Conservation (phyloP, 345 rosid genomes). For the Streptanthus diversifolius region DNA sequence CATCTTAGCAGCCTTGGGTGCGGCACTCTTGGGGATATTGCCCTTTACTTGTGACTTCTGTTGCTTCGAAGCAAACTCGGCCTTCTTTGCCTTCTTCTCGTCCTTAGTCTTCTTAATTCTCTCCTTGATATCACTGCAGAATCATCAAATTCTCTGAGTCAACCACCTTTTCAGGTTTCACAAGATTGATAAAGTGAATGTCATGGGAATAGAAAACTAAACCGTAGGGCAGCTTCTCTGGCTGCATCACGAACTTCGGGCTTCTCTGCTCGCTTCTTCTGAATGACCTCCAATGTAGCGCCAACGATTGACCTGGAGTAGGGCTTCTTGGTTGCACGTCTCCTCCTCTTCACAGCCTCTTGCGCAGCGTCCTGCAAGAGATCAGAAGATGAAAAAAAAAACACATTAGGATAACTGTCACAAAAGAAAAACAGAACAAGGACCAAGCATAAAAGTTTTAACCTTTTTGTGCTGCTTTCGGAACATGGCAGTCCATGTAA, state of each 20-base stretch:
- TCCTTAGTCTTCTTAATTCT: conserved; percentile 82
- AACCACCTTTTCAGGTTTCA: background rate
- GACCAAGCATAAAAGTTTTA: background rate
- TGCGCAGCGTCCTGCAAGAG: conserved; percentile 53
- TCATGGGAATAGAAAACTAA: background rate
- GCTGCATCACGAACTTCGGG: conserved; percentile 84
- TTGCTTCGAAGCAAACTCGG: conserved; percentile 51
- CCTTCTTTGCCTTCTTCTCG: conserved; percentile 85
- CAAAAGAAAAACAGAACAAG: background rate
- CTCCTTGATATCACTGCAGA: conserved; percentile 69
- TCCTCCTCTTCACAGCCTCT: conserved; percentile 67
- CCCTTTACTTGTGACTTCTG: conserved; percentile 54
- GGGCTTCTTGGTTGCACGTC: conserved; percentile 62
- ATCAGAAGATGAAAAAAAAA: background rate
- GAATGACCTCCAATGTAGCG: conserved; percentile 67
- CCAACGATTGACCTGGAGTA: conserved; percentile 77
- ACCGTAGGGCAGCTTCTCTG: conserved; percentile 69
- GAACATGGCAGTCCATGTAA: conserved; percentile 79
- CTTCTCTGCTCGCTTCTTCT: conserved; percentile 69
- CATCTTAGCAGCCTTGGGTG: conserved; percentile 55
- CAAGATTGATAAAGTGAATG: background rate
- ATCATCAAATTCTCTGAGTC: background rate
- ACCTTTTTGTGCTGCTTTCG: conserved; percentile 84
- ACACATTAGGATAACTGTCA: background rate
- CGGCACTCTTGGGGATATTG: conserved; percentile 43